These are phyloP conservation scores for Aspergillus sergii DNA, from an alignment of 2,329 filamentous ascomycete species.

Conservation along the genomic window DNA sequence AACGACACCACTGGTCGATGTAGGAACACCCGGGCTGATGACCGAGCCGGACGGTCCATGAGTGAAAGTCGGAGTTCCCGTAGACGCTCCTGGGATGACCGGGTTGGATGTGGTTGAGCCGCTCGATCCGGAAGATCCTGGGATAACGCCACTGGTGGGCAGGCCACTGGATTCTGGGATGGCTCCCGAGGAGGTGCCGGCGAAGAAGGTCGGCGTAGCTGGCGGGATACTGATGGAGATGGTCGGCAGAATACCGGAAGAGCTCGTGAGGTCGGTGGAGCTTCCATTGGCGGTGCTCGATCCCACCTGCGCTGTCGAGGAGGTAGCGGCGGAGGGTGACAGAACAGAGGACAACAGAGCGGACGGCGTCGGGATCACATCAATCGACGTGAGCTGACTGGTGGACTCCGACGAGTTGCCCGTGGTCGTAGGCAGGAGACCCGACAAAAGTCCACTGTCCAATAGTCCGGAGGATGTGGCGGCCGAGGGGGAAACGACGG, in stretches of 20 bases:
- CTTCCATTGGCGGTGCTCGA: background rate
- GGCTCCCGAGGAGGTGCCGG: conserved; percentile 12
- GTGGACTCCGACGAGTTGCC: background rate
- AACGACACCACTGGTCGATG: conserved; percentile 11
- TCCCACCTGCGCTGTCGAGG: background rate
- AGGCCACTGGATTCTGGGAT: conserved; percentile 1
- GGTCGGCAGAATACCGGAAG: conserved; percentile 17
- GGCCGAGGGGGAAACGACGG: background rate
- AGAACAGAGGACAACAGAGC: background rate
- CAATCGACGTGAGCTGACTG: background rate
- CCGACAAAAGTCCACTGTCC: background rate
- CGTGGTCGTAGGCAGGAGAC: background rate
- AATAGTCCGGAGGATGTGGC: background rate
- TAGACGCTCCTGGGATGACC: background rate
- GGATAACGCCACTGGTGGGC: background rate
- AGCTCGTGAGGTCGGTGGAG: background rate
- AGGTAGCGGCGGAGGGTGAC: background rate
- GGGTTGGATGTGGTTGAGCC: conserved; percentile 18
- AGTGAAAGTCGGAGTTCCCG: background rate
- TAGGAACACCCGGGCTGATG: conserved; percentile 18
- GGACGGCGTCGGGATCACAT: background rate
- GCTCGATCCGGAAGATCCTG: background rate
- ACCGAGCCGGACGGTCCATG: conserved; percentile 1
- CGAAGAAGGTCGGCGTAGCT: conserved; percentile 14
- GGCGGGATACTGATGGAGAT: conserved; percentile 32